These are phyloP conservation scores for Epichloe uncinata DNA, from an alignment of 2,329 filamentous ascomycete species.

Conservation along the genomic window DNA sequence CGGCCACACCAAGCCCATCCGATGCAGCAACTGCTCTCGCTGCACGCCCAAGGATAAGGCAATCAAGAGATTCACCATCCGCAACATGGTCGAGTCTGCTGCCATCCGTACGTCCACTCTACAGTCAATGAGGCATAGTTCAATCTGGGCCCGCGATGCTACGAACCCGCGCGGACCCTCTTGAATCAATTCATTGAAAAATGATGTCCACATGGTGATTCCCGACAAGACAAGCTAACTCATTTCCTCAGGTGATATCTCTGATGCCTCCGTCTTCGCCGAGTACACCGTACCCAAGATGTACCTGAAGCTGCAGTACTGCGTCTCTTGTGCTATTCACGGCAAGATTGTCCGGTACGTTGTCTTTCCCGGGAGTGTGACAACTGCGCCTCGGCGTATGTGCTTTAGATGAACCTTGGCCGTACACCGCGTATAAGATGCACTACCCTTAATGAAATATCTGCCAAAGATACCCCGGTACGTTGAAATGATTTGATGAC, in stretches of 20 bases:
- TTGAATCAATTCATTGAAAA: conserved; percentile 4
- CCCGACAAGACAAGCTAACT: not conserved
- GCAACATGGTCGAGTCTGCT: conserved; percentile 99
- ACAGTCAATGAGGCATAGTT: not conserved
- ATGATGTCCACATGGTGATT: too few relatives aligned
- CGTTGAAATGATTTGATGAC: conserved; percentile 11
- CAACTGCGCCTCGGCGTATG: conserved; percentile 40
- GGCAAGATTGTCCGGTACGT: conserved; percentile 99
- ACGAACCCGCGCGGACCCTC: not conserved
- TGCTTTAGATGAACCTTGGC: conserved; percentile 49
- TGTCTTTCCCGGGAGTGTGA: conserved; percentile 42
- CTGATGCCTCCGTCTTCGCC: conserved; percentile 95
- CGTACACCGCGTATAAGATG: conserved; percentile 25
- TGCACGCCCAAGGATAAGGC: conserved; percentile 99
- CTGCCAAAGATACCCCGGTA: conserved; percentile 10
- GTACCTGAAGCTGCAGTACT: conserved; percentile 99
- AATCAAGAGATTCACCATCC: conserved; percentile 99
- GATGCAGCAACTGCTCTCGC: conserved; percentile 59
- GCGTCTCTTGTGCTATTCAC: conserved; percentile 99
- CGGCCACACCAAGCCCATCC: conserved; percentile 99
- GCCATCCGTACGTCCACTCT: conserved; percentile 75
- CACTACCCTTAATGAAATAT: conserved; percentile 11
- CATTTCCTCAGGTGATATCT: conserved; percentile 79
- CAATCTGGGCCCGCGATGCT: not conserved
- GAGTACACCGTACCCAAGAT: conserved; percentile 99